Base-by-base conservation (phyloP, 306 rosid genomes). In the Arachis hypogaea region DNA sequence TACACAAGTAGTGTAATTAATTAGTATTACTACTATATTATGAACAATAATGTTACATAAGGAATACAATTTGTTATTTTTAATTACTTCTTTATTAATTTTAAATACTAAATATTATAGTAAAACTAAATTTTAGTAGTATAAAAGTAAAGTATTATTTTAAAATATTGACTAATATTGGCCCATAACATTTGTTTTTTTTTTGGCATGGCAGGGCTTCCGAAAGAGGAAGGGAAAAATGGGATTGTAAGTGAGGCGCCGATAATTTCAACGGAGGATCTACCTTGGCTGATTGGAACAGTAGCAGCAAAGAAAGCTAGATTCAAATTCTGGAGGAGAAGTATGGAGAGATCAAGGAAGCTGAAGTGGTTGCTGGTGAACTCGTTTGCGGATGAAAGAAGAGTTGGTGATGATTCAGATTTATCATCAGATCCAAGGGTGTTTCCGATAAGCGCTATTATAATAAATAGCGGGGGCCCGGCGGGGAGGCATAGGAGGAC, bases 261-360 rank as follows among this genome's bases (percentile, higher is more conserved):
- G 1, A 14, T 64, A 28, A 12, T 89, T 40, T 86, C 87, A 5
- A 83, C 83, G 0, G 88, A 86, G 22, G 95, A 86, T 76, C 86
- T 91, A 1, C 98, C 98, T 12, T 93, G 98, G 98, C 84, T 91
- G 7, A 83, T 93, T 38, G 98, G 98, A 78, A 88, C 85, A 2
- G 80, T 9, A 3, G 60, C 73, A 1, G 86, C 96, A 54, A 88
- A 77, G 78, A 88, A 78, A 82, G 92, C 63, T 7, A 86, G 98
- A 44, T 94, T 94, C 61, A 82, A 75, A 58, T 94, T 94, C 51
- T 94, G 98, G 98, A 81, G 33, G 12, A 85, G 90, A 86, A 83
- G 93, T 9, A n/a, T 94, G 22, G 87, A 81, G 14, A 77, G 97
- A 78, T 85, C 91, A 14, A 85, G 5, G 58, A 57, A 63, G 18